Evolutionary conservation across 306 rosid genomes (phyloP).

Genomic region (Lathyrus sativus): DNA sequence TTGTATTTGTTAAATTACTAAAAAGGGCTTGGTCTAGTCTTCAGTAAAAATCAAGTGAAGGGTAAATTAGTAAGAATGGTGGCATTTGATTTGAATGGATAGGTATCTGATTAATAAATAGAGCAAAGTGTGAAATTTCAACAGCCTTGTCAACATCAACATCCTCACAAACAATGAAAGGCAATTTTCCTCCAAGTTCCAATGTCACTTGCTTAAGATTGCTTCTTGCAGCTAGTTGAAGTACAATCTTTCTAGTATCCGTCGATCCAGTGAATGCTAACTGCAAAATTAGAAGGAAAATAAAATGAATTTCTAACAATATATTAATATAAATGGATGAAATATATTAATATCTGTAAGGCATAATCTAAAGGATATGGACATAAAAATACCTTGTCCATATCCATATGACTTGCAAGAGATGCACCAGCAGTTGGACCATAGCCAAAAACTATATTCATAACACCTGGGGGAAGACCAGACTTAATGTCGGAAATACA

Average conservation of each 20-base stretch:
- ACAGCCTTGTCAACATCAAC: conserved; percentile 83
- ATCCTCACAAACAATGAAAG: conserved; percentile 83
- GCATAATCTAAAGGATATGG: no score
- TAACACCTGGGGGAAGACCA: conserved; percentile 94
- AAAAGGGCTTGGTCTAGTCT: no score
- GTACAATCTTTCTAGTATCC: no score
- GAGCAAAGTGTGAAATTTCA: conserved; percentile 87
- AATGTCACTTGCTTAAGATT: no score
- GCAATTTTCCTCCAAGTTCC: conserved; percentile 97
- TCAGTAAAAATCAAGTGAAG: no score
- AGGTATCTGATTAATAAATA: conserved; percentile 93
- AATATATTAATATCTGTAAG: neutral
- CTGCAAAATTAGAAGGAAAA: no score
- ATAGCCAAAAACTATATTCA: conserved; percentile 79
- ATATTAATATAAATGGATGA: conserved; percentile 7
- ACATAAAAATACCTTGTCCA: conserved; percentile 64
- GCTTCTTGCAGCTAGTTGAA: no score
- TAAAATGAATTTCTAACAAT: no score
- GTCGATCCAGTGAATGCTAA: no score
- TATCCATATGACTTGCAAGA: conserved; percentile 92
- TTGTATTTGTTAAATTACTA: no score
- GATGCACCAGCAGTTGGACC: conserved; percentile 94
- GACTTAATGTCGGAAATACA: conserved; percentile 35
- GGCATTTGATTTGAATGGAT: no score
- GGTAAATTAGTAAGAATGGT: no score